Evolutionary conservation across 306 rosid genomes (phyloP).

Genomic region (Quercus suber): DNA sequence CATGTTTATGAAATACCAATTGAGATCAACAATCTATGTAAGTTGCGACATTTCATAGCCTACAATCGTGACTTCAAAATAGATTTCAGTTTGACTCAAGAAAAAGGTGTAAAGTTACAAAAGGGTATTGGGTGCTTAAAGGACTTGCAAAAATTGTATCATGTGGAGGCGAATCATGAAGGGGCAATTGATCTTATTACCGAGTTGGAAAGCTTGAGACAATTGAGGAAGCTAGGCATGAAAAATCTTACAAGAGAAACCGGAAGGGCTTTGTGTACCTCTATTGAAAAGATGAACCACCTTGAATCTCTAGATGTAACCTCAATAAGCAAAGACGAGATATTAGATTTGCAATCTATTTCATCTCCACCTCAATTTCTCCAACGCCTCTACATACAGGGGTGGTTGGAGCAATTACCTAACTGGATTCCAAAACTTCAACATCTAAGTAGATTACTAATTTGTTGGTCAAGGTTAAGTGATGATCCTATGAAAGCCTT

Average conservation of each 20-base stretch:
- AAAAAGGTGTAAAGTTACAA: not conserved
- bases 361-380: not conserved
- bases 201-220: not conserved
- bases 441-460: not conserved
- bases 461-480: not conserved
- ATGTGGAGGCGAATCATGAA: not conserved
- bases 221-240: too few relatives aligned
- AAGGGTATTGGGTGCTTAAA: not conserved
- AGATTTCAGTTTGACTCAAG: not conserved
- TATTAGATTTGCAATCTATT: not conserved
- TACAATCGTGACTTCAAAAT: not conserved
- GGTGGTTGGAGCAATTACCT: not conserved
- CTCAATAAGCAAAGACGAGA: not conserved
- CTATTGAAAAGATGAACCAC: not conserved
- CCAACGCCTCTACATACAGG: not conserved
- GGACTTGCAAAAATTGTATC: not conserved
- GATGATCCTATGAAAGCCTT: not conserved
- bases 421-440: conserved; percentile 10
- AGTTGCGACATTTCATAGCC: not conserved
- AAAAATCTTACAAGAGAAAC: not conserved
- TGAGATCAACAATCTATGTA: too few relatives aligned
- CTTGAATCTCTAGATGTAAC: not conserved
- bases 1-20: too few relatives aligned
- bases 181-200: not conserved
- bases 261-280: not conserved